phyloP scores from a whole-genome alignment of 2,329 filamentous ascomycete genomes.

The Tricladium varicosporioides region DNA sequence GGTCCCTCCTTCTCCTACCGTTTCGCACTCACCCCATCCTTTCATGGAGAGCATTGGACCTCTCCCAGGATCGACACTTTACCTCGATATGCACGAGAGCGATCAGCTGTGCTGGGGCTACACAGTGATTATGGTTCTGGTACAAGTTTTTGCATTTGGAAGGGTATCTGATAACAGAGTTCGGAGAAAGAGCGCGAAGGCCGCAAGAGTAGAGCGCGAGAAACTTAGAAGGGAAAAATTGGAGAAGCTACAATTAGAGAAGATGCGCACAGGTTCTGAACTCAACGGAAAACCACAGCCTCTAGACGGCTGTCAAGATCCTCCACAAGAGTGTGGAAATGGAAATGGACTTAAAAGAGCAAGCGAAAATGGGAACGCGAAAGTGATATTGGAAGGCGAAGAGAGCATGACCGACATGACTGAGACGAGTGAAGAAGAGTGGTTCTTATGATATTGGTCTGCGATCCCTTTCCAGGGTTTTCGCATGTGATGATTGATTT shows the following conservation, averaged over 20 bases:
- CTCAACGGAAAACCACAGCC: not conserved
- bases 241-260: not conserved
- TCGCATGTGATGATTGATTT: conserved; percentile 1
- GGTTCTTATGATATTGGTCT: conserved; percentile 18
- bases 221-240: conserved; percentile 5
- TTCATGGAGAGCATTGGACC: conserved; percentile 31
- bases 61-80: conserved; percentile 29
- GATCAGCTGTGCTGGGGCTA: conserved; percentile 40
- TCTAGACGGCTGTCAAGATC: not conserved
- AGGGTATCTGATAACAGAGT: conserved; percentile 30
- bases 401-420: conserved; percentile 22
- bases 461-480: not conserved
- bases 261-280: not conserved
- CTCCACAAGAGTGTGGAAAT: not conserved
- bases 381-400: conserved; percentile 14
- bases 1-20: conserved; percentile 30
- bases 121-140: conserved; percentile 37
- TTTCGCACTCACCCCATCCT: conserved; percentile 30
- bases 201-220: conserved; percentile 19
- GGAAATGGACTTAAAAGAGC: not conserved
- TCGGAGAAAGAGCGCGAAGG: conserved; percentile 22
- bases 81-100: conserved; percentile 38
- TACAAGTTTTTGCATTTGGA: conserved; percentile 37
- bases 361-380: not conserved
- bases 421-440: conserved; percentile 27